These are phyloP conservation scores for Yamadazyma triangularis DNA, from an alignment of 1,139 yeast genomes.

Conservation along the genomic window DNA sequence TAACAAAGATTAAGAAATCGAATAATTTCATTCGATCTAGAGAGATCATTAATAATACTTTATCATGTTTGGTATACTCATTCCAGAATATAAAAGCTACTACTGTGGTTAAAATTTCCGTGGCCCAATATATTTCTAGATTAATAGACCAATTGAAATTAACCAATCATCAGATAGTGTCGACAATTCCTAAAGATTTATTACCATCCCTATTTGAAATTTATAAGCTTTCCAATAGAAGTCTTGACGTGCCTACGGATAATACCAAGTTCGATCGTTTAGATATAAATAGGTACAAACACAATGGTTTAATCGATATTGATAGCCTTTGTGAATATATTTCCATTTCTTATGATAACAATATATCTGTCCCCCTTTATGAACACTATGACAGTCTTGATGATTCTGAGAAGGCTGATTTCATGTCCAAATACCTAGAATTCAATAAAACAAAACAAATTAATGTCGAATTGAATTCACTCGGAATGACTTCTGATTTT, in stretches of 20 bases:
- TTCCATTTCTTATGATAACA: conserved; percentile 3
- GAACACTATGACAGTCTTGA: conserved; percentile 10
- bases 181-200: neutral
- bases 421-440: conserved; percentile 21
- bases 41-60: conserved; percentile 1
- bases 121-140: conserved; percentile 1
- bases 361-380: conserved; percentile 5
- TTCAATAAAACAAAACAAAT: conserved; percentile 19
- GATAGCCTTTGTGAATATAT: conserved; percentile 7
- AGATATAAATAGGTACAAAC: neutral
- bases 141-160: conserved; percentile 1
- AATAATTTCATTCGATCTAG: neutral
- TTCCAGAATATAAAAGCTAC: conserved; percentile 4
- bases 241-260: neutral
- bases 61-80: conserved; percentile 7
- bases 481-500: conserved; percentile 1
- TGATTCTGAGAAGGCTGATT: conserved; percentile 7
- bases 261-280: neutral
- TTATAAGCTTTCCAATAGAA: neutral
- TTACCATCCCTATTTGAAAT: neutral
- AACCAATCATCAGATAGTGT: neutral
- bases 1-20: conserved; percentile 1
- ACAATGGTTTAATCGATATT: conserved; percentile 6
- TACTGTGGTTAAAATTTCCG: neutral
- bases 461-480: conserved; percentile 6